These are phyloP conservation scores for Albugo laibachii DNA, from an alignment of 352 stramenopile species.

Conservation along the genomic window DNA sequence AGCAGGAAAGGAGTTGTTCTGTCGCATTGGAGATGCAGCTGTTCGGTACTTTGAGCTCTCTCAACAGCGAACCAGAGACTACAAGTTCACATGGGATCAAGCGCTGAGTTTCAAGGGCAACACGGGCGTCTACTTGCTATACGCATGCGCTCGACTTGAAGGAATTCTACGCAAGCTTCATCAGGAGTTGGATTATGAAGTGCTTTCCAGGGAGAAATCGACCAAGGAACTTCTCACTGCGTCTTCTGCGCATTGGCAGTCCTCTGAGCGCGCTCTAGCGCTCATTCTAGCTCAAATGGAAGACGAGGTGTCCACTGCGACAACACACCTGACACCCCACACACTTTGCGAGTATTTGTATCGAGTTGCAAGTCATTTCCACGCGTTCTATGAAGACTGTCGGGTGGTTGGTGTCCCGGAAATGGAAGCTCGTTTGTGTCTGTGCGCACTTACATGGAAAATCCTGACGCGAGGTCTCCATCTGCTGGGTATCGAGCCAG, in stretches of 20 bases:
- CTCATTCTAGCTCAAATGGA: constrained; percentile 61
- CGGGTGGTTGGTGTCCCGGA: constrained; percentile 39
- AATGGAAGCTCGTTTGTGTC: constrained; percentile 40
- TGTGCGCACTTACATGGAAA: constrained; percentile 53
- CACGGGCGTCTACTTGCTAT: constrained; percentile 71
- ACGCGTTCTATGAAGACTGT: constrained; percentile 68
- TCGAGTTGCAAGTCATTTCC: constrained; percentile 52
- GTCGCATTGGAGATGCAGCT: constrained; percentile 40
- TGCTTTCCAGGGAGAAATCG: constrained; percentile 3
- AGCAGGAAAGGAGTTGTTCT: too few relatives aligned
- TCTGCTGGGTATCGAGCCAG: constrained; percentile 39
- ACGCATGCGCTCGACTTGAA: constrained; percentile 47
- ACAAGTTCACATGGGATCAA: constrained; percentile 73
- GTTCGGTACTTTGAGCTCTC: constrained; percentile 72
- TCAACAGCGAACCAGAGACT: constrained; percentile 65
- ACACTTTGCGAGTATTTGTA: constrained; percentile 72
- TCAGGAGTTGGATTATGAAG: constrained; percentile 10
- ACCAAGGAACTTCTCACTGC: constrained; percentile 5
- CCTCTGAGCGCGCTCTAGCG: constrained; percentile 40
- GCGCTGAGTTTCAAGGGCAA: constrained; percentile 69
- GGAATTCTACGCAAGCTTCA: constrained; percentile 38
- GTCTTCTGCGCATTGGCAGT: constrained; percentile 28
- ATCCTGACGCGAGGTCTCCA: constrained; percentile 42
- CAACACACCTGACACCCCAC: constrained; percentile 46
- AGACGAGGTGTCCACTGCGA: constrained; percentile 33